Evolutionary conservation across 768 basidiomycete genomes (phyloP), one percentile per base, ranked within the genome.

Genomic region (Psilocybe cyanescens): DNA sequence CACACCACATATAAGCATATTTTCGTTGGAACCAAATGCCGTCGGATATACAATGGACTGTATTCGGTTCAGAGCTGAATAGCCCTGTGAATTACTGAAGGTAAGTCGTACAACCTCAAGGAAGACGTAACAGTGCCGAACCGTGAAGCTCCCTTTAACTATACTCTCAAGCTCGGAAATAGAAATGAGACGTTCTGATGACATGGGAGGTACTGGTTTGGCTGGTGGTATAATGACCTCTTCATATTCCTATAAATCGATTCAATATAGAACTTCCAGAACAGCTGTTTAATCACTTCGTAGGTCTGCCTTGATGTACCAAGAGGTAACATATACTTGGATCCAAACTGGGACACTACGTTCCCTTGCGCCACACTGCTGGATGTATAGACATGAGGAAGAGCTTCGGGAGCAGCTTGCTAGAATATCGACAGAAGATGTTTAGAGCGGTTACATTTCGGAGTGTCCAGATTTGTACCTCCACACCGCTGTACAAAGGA

Each of bases 1-100:
- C 83, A 63, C 69, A 92, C 92, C 94, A 70, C 94, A 96, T 39
- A 99, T 83, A 28, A 99, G 86, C 79, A 99, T 85, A 71, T 99
- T 99, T 76, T 98, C 97, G 66, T 97, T 99, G 1, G 94, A 90
- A n/a, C 85, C 80, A 74, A 97, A 98, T 1, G 96, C 97, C 2
- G 92, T 93, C 0, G 91, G 89, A 76, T 90, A 98, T 17, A 99
- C 89, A 62, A 98, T 94, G 1, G 94, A 96, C 71, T 99, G 97
- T 60, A 99, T 91, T 64, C 97, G 84, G 72, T 99, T 99, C 64
- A 99, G 79, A 8, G 88, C 81, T 33, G 81, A 78, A 70, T 99
- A 99, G 30, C 92, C 92, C 95, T 97, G 59, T 1, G 2, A 29
- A n/a, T 24, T 7, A 17, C 3, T 8, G 33, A 17, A 33, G 52